Base-by-base conservation (phyloP, 2,329 filamentous ascomycete species). In the Kalmusia sp. region DNA sequence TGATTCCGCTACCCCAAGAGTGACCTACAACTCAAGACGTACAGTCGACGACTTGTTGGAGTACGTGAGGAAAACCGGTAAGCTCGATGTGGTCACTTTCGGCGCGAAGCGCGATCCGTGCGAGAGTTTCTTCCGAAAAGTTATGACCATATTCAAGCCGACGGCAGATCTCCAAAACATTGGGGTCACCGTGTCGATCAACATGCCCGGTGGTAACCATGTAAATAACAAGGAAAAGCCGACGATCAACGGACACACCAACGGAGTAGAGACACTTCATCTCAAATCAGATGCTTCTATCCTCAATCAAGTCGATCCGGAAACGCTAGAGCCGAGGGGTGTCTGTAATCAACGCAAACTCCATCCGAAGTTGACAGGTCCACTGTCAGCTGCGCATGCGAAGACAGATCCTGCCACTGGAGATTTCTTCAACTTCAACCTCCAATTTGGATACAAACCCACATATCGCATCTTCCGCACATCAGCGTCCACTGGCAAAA, bases 361-460 rank as follows among this genome's bases (percentile, higher is more conserved):
- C 12, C 87, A 96, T 68, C 87, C 89, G 0, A 80, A 84, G 0
- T 80, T 96, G 11, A 84, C 78, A 11, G 91, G 91, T 0, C 83
- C 82, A 0, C 68, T 90, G 12, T 87, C 88, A 2, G 87, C 84
- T 33, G 84, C 91, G 0, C 92, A 96, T 69, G 85, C 88, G 0
- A 86, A 88, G 49, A 82, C 84, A 0, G 90, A 95, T 68, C 89
- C 88, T 0, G 72, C 75, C 0, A 92, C 87, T 0, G 91, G 91
- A 6, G 90, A 95, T 58, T 68, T 90, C 6, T 93, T 85, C 80
- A 96, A 95, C 74, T 93, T 85, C 76, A 96, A 96, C 65, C 82
- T 93, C n/a, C 80, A 86, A 0, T 70, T 90, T 15, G 87, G 86
- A 0, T 73, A 69, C 0, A 68, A 67, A 0, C 71, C 84, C 1